Evolutionary conservation across 2,329 filamentous ascomycete genomes (phyloP), one percentile per base, ranked within the genome.

Genomic region (Epichloe sylvatica): DNA sequence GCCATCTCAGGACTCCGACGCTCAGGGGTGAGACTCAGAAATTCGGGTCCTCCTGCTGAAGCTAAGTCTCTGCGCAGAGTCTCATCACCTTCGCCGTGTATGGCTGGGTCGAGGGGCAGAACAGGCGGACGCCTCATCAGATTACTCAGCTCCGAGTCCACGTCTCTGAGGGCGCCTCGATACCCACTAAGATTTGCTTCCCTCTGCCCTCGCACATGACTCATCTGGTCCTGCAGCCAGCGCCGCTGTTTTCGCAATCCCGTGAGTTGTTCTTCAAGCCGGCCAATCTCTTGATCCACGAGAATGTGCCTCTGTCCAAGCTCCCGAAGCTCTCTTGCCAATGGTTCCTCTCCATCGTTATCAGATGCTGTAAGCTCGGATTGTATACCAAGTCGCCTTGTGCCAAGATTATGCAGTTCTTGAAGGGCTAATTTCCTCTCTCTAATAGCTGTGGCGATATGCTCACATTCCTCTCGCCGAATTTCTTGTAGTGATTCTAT

Each of bases 161-260:
- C 73, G 49, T 86, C 76, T 49, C 70, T 76, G 36, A 87, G 65
- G 4, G 83, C 82, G 1, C 81, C 77, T 19, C 74, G 77, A 61
- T 87, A 89, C 0, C 83, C 82, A 49, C 82, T 85, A 13, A 88
- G 62, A n/a, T 79, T 80, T 2, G 84, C 81, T 60, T 88, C 84
- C 37, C 82, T 71, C 49, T 74, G 73, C 56, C 82, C 88, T 54
- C 75, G 74, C 1, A 80, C 73, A 49, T 83, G 78, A 6, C 76
- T 71, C 43, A 86, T 77, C 57, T 78, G 73, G 3, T 73, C 72
- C 53, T 76, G 66, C 0, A 89, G 64, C 60, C 73, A 75, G n/a
- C 73, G 69, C 55, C 80, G 78, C 30, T 76, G 71, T 44, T 72
- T 74, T 56, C 78, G 78, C 66, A 88, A 70, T 3, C 72, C 72